Percentiles rank a stretch among this genome's conserved stretches.
Evolutionary conservation across 2,329 filamentous ascomycete species (phyloP).

Genomic region (Hypoxylon sp.): DNA sequence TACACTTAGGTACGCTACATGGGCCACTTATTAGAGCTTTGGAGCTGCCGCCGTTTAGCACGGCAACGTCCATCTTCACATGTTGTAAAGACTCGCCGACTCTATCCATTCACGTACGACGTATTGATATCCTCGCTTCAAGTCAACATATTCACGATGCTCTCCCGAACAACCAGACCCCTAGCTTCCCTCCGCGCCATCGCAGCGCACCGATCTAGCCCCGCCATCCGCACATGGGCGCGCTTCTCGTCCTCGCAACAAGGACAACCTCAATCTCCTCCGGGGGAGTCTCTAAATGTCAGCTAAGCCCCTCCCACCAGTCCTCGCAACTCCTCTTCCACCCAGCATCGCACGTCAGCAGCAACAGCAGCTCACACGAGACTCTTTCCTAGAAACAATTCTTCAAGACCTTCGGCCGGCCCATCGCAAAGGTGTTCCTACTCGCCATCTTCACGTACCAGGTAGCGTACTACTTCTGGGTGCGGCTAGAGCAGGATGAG

Average conservation of each 20-base stretch:
- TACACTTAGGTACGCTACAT: not conserved
- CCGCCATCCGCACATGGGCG: constrained; percentile 13
- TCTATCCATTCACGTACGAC: not conserved
- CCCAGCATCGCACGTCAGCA: not conserved
- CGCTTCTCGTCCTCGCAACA: constrained; percentile 41
- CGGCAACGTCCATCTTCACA: constrained; percentile 5
- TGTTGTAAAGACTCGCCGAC: not conserved
- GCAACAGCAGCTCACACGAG: not conserved
- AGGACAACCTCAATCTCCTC: constrained; percentile 7
- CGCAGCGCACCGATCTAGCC: constrained; percentile 7
- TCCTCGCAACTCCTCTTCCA: not conserved
- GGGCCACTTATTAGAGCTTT: not conserved
- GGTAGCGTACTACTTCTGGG: constrained; percentile 79
- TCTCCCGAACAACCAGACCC: constrained; percentile 24
- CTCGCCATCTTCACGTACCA: constrained; percentile 84
- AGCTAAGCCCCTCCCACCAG: constrained; percentile 4
- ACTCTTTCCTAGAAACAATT: constrained; percentile 67
- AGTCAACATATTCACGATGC: constrained; percentile 16
- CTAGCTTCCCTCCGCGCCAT: constrained; percentile 34
- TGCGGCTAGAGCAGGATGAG: constrained; percentile 80
- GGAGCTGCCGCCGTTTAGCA: not conserved
- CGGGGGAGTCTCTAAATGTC: constrained; percentile 37
- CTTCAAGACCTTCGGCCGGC: constrained; percentile 80
- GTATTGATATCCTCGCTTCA: not conserved
- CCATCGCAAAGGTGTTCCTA: constrained; percentile 79